Evolutionary conservation across 768 basidiomycete genomes (phyloP).

Genomic region (Amyloporia xantha): DNA sequence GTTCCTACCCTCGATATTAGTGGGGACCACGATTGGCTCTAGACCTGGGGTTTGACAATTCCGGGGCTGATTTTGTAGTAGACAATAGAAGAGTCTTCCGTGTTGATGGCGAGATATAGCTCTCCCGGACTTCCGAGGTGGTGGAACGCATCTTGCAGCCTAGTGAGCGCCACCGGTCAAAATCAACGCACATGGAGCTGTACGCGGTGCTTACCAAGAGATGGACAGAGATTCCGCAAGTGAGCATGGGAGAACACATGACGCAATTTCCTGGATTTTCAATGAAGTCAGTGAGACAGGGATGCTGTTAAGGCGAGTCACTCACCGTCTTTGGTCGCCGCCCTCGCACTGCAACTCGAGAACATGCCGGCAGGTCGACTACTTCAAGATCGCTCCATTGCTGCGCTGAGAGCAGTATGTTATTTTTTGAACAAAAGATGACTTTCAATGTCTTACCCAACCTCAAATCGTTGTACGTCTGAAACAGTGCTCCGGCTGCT

Average conservation of each 20-base stretch:
- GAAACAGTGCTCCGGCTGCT: conserved; percentile 56
- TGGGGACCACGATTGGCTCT: not conserved
- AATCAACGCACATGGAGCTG: not conserved
- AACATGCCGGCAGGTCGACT: conserved; percentile 48
- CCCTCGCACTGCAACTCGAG: conserved; percentile 54
- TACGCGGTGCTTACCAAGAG: conserved; percentile 38
- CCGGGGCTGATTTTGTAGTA: conserved; percentile 79
- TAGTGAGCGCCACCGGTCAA: not conserved
- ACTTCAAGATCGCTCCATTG: conserved; percentile 63
- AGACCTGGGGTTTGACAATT: conserved; percentile 68
- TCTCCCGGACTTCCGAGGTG: conserved; percentile 40
- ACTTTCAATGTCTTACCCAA: too few relatives aligned
- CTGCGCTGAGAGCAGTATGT: conserved; percentile 42
- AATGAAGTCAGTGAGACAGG: not conserved
- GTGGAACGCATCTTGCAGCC: conserved; percentile 34
- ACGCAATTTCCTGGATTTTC: conserved; percentile 32
- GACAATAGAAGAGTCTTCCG: conserved; percentile 75
- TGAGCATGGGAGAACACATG: conserved; percentile 59
- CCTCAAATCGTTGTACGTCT: conserved; percentile 69
- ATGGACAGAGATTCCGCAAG: conserved; percentile 62
- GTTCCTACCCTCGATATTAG: not conserved
- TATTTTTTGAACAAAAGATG: too few relatives aligned
- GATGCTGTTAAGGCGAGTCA: not conserved
- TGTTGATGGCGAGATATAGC: conserved; percentile 64
- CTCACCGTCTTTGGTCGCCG: conserved; percentile 46